Evolutionary conservation across 495 filamentous ascomycete species (phyloP).

Genomic region (Bacidia rubella): DNA sequence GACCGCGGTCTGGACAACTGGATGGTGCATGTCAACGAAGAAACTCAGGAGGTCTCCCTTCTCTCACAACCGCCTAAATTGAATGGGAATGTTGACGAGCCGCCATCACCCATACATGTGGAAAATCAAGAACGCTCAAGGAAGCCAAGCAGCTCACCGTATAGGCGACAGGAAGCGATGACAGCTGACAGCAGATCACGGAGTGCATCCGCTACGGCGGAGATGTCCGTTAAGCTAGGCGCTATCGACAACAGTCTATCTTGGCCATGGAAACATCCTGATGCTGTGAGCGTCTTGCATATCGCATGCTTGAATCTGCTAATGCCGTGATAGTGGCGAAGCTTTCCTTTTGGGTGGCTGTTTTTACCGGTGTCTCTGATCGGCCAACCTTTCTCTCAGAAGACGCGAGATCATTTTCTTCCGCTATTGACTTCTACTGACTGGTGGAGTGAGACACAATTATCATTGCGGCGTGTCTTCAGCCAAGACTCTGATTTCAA

Average conservation of each 20-base stretch:
- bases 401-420: conserved; percentile 84
- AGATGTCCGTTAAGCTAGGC: conserved; percentile 60
- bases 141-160: conserved; percentile 46
- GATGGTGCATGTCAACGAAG: conserved; percentile 95
- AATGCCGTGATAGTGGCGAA: conserved; percentile 46
- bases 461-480: conserved; percentile 70
- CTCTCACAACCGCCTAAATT: conserved; percentile 66
- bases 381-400: conserved; percentile 87
- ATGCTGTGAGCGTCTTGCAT: conserved; percentile 47
- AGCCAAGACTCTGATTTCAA: conserved; percentile 90
- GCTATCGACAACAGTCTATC: conserved; percentile 97
- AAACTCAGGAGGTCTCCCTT: conserved; percentile 68
- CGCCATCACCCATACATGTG: conserved; percentile 39
- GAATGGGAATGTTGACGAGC: conserved; percentile 36
- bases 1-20: conserved; percentile 96
- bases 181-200: conserved; percentile 51
- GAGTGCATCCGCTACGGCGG: conserved; percentile 35
- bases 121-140: conserved; percentile 23
- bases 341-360: conserved; percentile 96
- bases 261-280: conserved; percentile 98
- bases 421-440: conserved; percentile 81
- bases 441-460: conserved; percentile 95
- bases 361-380: conserved; percentile 95
- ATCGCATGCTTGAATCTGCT: not conserved
- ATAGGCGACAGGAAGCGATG: conserved; percentile 75